These are phyloP conservation scores for Globisporangium paroecandrum DNA, from an alignment of 352 stramenopile genomes.

Conservation along the genomic window DNA sequence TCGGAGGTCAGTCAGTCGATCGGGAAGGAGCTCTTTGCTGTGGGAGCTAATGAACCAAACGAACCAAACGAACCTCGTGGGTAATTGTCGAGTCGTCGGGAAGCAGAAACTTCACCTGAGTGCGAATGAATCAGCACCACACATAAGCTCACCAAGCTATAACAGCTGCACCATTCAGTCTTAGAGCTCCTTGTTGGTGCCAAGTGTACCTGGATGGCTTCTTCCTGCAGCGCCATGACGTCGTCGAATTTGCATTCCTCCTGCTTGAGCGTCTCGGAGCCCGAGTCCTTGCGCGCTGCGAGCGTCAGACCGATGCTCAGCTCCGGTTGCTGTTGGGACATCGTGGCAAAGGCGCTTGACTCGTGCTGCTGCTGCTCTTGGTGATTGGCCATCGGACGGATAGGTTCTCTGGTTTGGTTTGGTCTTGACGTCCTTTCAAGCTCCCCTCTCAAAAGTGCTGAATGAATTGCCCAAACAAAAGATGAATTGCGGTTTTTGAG, in stretches of 20 bases:
- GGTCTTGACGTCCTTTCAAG: conserved; percentile 3
- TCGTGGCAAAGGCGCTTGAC: conserved; percentile 1
- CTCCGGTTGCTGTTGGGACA: conserved; percentile 22
- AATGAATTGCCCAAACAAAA: background rate
- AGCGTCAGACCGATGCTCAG: conserved; percentile 25
- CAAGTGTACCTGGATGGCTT: conserved; percentile 34
- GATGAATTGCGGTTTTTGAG: background rate
- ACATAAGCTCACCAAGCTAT: background rate
- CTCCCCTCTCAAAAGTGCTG: background rate
- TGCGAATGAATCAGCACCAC: background rate
- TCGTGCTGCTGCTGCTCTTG: conserved; percentile 16
- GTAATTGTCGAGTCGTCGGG: conserved; percentile 51
- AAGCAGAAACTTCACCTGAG: conserved; percentile 51
- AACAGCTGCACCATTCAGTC: background rate
- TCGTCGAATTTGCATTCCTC: conserved; percentile 61
- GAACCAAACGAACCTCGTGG: conserved; percentile 23
- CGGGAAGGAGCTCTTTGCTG: conserved; percentile 3
- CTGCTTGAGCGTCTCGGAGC: background rate
- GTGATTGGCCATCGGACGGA: background rate
- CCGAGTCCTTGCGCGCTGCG: conserved; percentile 22
- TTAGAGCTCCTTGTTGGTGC: background rate
- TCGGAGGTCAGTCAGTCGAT: background rate
- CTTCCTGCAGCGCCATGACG: conserved; percentile 54
- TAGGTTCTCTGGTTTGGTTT: no score
- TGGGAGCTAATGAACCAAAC: background rate